Percentiles rank a stretch among this genome's conserved stretches.
phyloP scores from a whole-genome alignment of 768 basidiomycete species.

The Tulasnella sp. region DNA sequence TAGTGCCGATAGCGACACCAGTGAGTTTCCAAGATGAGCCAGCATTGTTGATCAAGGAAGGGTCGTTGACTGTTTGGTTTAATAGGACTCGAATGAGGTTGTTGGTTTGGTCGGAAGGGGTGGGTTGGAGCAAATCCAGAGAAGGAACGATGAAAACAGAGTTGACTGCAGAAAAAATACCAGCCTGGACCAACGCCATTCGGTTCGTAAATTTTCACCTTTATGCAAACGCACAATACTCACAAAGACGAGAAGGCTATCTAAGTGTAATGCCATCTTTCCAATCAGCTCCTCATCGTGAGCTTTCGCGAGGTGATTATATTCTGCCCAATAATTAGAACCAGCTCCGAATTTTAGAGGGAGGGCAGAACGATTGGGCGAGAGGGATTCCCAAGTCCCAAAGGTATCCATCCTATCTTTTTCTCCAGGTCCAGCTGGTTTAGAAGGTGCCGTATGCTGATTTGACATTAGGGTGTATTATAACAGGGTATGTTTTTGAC shows the following conservation, averaged over 20 bases:
- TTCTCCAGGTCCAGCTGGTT: too few relatives aligned
- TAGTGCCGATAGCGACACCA: not conserved
- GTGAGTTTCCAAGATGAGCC: not conserved
- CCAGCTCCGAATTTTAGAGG: too few relatives aligned
- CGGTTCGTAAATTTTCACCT: not conserved
- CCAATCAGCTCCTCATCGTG: not conserved
- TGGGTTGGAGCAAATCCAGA: not conserved
- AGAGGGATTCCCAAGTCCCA: too few relatives aligned
- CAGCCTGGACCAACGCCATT: not conserved
- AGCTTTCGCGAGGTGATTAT: too few relatives aligned
- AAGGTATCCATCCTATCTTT: too few relatives aligned
- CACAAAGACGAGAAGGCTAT: slow-evolving; percentile 1
- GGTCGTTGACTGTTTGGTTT: not conserved
- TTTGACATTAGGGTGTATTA: too few relatives aligned
- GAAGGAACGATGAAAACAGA: not conserved
- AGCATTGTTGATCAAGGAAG: not conserved
- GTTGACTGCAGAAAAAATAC: not conserved
- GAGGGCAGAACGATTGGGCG: too few relatives aligned
- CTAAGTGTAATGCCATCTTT: not conserved
- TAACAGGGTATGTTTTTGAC: too few relatives aligned
- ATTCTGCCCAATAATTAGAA: too few relatives aligned
- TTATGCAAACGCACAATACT: not conserved
- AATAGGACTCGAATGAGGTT: not conserved
- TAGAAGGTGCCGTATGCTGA: too few relatives aligned
- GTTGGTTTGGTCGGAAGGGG: not conserved